phyloP scores from a whole-genome alignment of 2,329 filamentous ascomycete genomes.

The Trichoderma hamatum region DNA sequence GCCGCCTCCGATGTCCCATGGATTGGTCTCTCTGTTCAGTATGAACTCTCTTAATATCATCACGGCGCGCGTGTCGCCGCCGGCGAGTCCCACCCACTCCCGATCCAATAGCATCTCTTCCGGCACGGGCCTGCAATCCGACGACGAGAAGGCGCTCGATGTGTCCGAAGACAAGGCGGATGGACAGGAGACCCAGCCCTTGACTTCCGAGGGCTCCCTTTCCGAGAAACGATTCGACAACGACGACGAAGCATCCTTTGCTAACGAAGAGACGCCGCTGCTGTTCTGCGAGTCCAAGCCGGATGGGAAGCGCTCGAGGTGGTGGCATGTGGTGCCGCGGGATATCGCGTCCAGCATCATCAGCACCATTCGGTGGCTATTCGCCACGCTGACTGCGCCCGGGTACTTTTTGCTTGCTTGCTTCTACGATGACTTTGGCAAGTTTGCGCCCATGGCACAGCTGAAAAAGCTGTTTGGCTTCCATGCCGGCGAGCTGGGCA shows the following conservation, averaged over 20 bases:
- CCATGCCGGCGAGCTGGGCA: conserved; percentile 49
- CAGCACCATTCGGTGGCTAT: conserved; percentile 74
- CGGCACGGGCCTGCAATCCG: conserved; percentile 50
- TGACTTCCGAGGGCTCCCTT: conserved; percentile 42
- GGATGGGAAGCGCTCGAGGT: conserved; percentile 43
- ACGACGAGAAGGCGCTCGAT: conserved; percentile 43
- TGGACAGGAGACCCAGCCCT: conserved; percentile 39
- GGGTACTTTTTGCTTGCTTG: conserved; percentile 80
- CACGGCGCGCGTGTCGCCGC: conserved; percentile 75
- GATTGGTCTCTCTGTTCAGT: conserved; percentile 57
- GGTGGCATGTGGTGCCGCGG: conserved; percentile 64
- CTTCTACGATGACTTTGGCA: conserved; percentile 79
- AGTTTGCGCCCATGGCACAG: conserved; percentile 77
- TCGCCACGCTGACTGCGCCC: conserved; percentile 78
- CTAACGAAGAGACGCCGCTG: conserved; percentile 70
- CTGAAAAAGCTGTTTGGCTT: conserved; percentile 65
- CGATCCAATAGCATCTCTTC: conserved; percentile 64
- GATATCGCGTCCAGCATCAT: conserved; percentile 73
- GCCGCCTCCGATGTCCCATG: conserved; percentile 45
- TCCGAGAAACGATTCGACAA: conserved; percentile 45
- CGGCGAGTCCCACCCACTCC: conserved; percentile 58
- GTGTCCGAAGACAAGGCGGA: conserved; percentile 40
- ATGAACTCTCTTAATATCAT: conserved; percentile 99
- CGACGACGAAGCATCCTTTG: conserved; percentile 41
- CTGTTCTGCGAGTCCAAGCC: conserved; percentile 50